Base-by-base conservation (phyloP, 1,284 basidiomycete species). In the Cerrena zonata region DNA sequence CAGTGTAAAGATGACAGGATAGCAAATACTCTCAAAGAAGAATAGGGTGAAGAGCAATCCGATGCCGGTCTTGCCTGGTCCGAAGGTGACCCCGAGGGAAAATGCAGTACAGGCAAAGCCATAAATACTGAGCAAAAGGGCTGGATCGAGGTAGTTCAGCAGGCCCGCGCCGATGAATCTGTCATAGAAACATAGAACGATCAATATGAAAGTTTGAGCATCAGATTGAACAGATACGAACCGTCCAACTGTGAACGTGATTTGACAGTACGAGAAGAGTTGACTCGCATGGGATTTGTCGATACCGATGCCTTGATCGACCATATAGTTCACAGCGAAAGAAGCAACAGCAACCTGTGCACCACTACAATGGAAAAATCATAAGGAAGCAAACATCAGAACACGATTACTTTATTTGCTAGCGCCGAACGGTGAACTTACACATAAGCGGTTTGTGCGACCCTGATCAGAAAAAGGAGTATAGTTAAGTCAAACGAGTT, bases 1-100 rank as follows among this genome's bases (percentile, higher is more conserved):
- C 36, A 89, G 72, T 1, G 82, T 82, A 69, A 86, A 87, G 53
- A 88, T 83, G 58, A 82, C 76, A 3, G 83, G 82, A 61, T 84
- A 84, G 62, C 82, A 84, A 58, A 84, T 82, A 5, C 80, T 83
- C 65, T 88, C 86, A 66, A 87, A 89, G 75, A 86, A 88, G 76
- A 89, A 88, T 52, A 89, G 67, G 53, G 75, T 64, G 65, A 86
- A 88, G 51, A 88, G 62, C 65, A 77, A 82, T 7, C 74, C 80
- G 44, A 89, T 70, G 36, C 81, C 86, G 5, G 73, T 69, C 52
- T 70, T 70, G 13, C 83, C 82, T 4, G 73, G 69, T 4, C 80
- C 65, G 23, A 77, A 70, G 3, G 79, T 74, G 42, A 80, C 73
- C 46, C 78, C 67, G 53, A 86, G 65, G 49, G 73, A 70, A 61